phyloP scores from a whole-genome alignment of 306 rosid species.

The Quercus glauca region DNA sequence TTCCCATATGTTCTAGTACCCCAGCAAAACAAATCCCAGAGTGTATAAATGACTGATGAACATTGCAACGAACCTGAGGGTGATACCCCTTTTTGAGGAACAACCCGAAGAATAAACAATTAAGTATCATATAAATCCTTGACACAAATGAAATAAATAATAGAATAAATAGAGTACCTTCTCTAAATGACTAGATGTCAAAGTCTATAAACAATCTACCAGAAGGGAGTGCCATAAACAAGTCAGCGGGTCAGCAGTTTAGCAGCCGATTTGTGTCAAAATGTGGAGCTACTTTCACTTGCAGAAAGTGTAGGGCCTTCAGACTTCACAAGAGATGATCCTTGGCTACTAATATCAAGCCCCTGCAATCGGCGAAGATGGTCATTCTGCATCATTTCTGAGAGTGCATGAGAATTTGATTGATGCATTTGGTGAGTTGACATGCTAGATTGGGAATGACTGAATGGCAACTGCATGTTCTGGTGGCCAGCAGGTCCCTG shows the following conservation, averaged over 20 bases:
- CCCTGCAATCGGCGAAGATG: conserved; percentile 87
- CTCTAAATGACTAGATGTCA: conserved; percentile 59
- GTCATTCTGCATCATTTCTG: conserved; percentile 76
- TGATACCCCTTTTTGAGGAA: conserved; percentile 46
- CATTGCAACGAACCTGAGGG: conserved; percentile 43
- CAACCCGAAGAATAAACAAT: conserved; percentile 68
- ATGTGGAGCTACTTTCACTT: conserved; percentile 83
- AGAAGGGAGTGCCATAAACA: conserved; percentile 37
- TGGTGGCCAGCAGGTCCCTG: conserved; percentile 57
- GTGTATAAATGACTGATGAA: conserved; percentile 31
- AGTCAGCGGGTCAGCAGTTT: conserved; percentile 71
- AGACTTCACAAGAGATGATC: conserved; percentile 61
- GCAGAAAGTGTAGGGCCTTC: conserved; percentile 87
- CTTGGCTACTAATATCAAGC: conserved; percentile 80
- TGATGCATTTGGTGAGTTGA: conserved; percentile 59
- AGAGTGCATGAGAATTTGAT: conserved; percentile 54
- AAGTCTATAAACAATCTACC: conserved; percentile 67
- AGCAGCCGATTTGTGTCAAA: conserved; percentile 46
- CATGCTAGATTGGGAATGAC: conserved; percentile 46
- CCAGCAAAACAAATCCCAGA: conserved; percentile 38
- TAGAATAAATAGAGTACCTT: conserved; percentile 39
- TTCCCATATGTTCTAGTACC: conserved; percentile 43
- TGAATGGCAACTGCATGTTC: conserved; percentile 59
- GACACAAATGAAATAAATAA: conserved; percentile 41
- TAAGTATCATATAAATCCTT: conserved; percentile 42